Evolutionary conservation across 148 eudicot genomes (phyloP).

Genomic region (Camellia japonica): DNA sequence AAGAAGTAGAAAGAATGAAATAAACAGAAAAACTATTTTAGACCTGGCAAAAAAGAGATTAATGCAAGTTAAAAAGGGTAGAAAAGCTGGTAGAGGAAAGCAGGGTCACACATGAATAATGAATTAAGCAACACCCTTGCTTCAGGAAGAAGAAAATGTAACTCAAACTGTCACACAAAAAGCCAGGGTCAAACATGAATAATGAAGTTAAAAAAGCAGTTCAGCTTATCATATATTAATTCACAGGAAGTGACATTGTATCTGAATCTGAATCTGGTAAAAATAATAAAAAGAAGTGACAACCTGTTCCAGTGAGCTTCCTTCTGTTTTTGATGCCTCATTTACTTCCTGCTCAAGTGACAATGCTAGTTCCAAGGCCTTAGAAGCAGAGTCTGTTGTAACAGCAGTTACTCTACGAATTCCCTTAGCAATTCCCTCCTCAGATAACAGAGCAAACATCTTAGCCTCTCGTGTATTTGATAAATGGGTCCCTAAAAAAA

Average conservation of each 20-base stretch:
- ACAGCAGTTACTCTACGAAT: conserved; percentile 96
- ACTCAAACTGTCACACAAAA: background rate
- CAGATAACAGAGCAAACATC: conserved; percentile 86
- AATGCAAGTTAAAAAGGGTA: background rate
- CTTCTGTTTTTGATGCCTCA: conserved; percentile 63
- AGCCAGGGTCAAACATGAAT: background rate
- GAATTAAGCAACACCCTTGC: background rate
- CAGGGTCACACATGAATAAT: no score
- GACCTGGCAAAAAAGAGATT: background rate
- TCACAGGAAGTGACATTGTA: background rate
- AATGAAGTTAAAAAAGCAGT: background rate
- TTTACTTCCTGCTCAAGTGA: conserved; percentile 76
- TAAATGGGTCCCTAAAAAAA: conserved; percentile 78
- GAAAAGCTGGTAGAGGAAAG: background rate
- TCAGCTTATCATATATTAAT: background rate
- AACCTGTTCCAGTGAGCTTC: conserved; percentile 74
- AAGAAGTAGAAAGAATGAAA: background rate
- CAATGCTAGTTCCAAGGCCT: conserved; percentile 58
- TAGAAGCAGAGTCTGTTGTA: conserved; percentile 65
- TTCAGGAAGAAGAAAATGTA: background rate
- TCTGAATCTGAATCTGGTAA: background rate
- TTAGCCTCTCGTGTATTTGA: conserved; percentile 90
- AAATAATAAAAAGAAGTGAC: background rate
- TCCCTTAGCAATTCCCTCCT: conserved; percentile 96
- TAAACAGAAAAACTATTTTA: background rate